A percentile compares a stretch with the other conserved stretches of the same genome.
These are phyloP conservation scores for Claviceps spartinae DNA, from an alignment of 2,329 filamentous ascomycete genomes.

Conservation along the genomic window DNA sequence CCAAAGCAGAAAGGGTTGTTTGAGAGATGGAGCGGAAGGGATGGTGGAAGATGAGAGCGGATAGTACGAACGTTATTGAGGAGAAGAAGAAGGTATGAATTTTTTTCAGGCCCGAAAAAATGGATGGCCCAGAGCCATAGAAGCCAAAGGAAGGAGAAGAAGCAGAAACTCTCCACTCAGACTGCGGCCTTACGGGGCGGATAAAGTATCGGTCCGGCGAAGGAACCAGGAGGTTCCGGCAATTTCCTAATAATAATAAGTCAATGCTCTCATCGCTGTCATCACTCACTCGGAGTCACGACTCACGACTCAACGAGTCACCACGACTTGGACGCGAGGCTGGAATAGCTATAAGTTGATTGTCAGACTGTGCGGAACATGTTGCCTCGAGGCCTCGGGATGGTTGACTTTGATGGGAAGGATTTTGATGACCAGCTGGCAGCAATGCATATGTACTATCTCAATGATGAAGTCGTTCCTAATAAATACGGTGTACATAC, in stretches of 20 bases:
- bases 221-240: neutral
- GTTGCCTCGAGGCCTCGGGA: too few species aligned
- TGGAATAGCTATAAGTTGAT: too few species aligned
- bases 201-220: slow-evolving; percentile 14
- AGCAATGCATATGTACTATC: too few species aligned
- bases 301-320: too few species aligned
- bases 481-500: too few species aligned
- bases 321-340: too few species aligned
- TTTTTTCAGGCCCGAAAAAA: slow-evolving; percentile 24
- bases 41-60: neutral
- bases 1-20: slow-evolving; percentile 14
- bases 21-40: slow-evolving; percentile 13
- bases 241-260: neutral
- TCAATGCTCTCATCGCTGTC: neutral
- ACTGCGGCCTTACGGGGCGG: slow-evolving; percentile 8
- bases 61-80: slow-evolving; percentile 12
- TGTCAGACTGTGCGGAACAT: too few species aligned
- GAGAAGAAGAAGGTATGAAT: slow-evolving; percentile 17
- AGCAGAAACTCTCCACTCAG: slow-evolving; percentile 12
- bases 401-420: too few species aligned
- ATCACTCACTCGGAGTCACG: neutral
- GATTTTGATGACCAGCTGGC: too few species aligned
- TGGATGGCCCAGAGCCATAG: slow-evolving; percentile 21
- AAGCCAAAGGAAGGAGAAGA: slow-evolving; percentile 29
- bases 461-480: too few species aligned